Evolutionary conservation across 2,329 filamentous ascomycete genomes (phyloP).

Genomic region (Coniochaeta sp.): DNA sequence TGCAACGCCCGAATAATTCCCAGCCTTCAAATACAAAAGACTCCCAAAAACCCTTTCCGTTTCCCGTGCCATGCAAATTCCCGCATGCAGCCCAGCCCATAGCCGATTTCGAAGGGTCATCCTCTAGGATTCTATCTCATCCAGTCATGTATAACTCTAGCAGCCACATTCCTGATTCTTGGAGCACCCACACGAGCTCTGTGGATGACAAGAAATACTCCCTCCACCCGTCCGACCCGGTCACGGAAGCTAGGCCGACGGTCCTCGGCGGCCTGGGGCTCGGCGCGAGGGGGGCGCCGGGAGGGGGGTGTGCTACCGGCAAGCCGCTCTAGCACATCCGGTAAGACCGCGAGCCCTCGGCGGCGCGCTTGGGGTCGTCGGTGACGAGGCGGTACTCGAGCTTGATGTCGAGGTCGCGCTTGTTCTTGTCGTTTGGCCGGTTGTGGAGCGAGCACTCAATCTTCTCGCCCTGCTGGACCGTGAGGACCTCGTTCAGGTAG

Average conservation of each 20-base stretch:
- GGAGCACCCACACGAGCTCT: too few species aligned
- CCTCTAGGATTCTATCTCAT: slow-evolving; percentile 1
- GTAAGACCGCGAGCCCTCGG: slow-evolving; percentile 69
- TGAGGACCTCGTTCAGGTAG: slow-evolving; percentile 89
- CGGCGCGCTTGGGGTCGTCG: slow-evolving; percentile 61
- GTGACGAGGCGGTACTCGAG: slow-evolving; percentile 78
- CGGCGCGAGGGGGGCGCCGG: background rate
- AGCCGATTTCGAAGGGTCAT: too few species aligned
- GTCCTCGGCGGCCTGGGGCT: too few species aligned
- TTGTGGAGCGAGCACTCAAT: slow-evolving; percentile 69
- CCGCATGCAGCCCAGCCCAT: too few species aligned
- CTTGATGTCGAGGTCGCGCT: slow-evolving; percentile 86
- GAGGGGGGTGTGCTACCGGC: background rate
- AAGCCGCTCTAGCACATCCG: slow-evolving; percentile 56
- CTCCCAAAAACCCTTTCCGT: background rate
- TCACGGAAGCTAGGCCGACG: background rate
- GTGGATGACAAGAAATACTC: background rate
- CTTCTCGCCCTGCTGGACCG: slow-evolving; percentile 79
- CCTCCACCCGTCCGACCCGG: background rate
- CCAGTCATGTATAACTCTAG: background rate
- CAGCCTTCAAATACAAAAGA: background rate
- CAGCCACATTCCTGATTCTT: too few species aligned
- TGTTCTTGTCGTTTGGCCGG: slow-evolving; percentile 89
- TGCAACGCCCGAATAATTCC: background rate
- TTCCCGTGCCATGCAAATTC: background rate